Conservation (phyloP, 352 stramenopile species). For the Pythium grandisporangium region DNA sequence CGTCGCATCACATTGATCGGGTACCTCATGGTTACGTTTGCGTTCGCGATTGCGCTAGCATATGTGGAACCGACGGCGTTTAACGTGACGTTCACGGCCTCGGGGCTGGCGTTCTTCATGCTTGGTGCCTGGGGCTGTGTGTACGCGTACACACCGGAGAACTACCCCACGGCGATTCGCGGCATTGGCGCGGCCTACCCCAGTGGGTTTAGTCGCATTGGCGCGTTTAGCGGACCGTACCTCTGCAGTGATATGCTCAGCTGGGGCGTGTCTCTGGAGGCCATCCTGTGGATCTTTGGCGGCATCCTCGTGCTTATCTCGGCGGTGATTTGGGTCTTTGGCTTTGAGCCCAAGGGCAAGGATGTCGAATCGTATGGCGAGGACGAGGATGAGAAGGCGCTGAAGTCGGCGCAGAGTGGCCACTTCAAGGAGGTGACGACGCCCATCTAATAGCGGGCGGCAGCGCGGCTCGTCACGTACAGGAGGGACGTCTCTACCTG, state of each 20-base stretch:
- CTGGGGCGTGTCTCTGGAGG: conserved; percentile 42
- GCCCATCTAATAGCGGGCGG: too few species aligned
- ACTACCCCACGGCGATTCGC: conserved; percentile 64
- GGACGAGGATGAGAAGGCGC: background rate
- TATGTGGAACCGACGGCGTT: conserved; percentile 33
- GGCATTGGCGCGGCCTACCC: conserved; percentile 59
- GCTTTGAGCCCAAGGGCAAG: conserved; percentile 55
- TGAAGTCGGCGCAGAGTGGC: too few species aligned
- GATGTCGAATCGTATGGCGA: conserved; percentile 47
- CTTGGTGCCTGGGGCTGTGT: conserved; percentile 55
- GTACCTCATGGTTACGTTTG: conserved; percentile 38
- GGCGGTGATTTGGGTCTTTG: conserved; percentile 37
- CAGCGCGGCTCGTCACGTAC: too few species aligned
- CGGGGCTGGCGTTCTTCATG: conserved; percentile 58
- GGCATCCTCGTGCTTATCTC: conserved; percentile 50
- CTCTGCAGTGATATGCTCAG: conserved; percentile 57
- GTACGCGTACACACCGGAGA: conserved; percentile 67
- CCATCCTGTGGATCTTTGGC: conserved; percentile 66
- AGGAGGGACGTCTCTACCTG: too few species aligned
- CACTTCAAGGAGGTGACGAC: conserved; percentile 8
- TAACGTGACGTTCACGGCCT: conserved; percentile 36
- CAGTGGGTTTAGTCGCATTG: conserved; percentile 51
- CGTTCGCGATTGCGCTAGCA: conserved; percentile 38
- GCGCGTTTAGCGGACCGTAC: conserved; percentile 54
- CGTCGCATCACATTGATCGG: conserved; percentile 39